These are phyloP conservation scores for Fusarium udum DNA, from an alignment of 2,329 filamentous ascomycete genomes.

Conservation along the genomic window DNA sequence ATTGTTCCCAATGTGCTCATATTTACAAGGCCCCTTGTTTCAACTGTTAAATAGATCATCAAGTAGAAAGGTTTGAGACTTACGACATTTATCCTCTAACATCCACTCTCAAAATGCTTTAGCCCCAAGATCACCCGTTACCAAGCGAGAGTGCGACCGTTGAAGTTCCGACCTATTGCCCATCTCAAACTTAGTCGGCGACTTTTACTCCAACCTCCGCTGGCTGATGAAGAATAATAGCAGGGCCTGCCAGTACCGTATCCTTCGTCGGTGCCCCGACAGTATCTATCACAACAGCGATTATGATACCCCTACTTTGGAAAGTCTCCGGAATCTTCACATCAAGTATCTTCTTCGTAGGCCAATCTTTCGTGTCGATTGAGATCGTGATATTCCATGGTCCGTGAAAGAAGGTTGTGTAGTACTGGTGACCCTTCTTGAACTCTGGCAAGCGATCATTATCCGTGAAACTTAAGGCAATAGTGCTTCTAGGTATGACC, in stretches of 20 bases:
- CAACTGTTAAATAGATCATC: no score
- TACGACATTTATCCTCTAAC: no score
- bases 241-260: neutral
- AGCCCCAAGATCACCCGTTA: no score
- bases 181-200: accelerated
- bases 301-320: neutral
- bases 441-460: neutral
- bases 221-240: neutral
- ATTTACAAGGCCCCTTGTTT: no score
- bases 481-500: neutral
- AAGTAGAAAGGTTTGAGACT: no score
- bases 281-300: neutral
- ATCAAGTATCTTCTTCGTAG: neutral
- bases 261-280: neutral
- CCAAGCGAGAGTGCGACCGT: no score
- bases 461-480: neutral
- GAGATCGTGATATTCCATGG: neutral
- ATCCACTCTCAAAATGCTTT: no score
- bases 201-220: neutral
- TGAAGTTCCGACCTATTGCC: no score
- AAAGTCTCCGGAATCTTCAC: neutral
- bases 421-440: neutral
- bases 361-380: neutral
- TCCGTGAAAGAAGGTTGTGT: neutral
- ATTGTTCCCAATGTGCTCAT: no score